A percentile compares a stretch with the other conserved stretches of the same genome.
phyloP scores from a whole-genome alignment of 148 eudicot species.

The Rhododendron mucronatum region DNA sequence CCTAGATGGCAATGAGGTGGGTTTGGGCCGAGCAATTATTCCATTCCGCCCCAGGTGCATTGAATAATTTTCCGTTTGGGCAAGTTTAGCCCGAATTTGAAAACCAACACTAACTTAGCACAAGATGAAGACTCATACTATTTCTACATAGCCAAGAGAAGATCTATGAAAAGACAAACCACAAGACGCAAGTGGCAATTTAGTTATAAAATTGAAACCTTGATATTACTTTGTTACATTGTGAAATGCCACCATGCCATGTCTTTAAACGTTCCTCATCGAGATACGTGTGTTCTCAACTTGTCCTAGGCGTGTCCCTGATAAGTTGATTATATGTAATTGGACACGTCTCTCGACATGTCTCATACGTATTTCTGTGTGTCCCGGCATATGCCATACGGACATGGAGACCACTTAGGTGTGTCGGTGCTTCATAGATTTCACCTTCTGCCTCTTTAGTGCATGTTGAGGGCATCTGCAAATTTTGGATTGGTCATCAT shows the following conservation, averaged over 20 bases:
- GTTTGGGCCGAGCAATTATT: background rate
- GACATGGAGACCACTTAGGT: background rate
- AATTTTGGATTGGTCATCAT: background rate
- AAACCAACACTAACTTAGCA: background rate
- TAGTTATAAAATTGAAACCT: too few relatives aligned
- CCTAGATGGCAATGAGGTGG: background rate
- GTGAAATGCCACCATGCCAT: background rate
- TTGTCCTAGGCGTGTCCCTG: background rate
- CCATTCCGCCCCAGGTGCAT: too few relatives aligned
- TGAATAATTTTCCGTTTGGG: too few relatives aligned
- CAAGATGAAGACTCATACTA: background rate
- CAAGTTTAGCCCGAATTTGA: too few relatives aligned
- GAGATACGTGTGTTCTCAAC: background rate
- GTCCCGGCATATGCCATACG: background rate
- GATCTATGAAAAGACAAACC: background rate
- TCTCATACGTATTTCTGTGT: background rate
- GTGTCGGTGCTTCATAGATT: background rate
- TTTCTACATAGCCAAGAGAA: background rate
- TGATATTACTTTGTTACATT: background rate
- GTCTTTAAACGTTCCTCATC: background rate
- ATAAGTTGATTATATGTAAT: background rate
- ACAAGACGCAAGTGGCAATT: background rate
- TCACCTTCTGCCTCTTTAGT: background rate
- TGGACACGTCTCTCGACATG: background rate
- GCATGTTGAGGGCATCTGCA: background rate